Base-by-base conservation (phyloP, 106 monocot genomes). In the Posidonia australis region DNA sequence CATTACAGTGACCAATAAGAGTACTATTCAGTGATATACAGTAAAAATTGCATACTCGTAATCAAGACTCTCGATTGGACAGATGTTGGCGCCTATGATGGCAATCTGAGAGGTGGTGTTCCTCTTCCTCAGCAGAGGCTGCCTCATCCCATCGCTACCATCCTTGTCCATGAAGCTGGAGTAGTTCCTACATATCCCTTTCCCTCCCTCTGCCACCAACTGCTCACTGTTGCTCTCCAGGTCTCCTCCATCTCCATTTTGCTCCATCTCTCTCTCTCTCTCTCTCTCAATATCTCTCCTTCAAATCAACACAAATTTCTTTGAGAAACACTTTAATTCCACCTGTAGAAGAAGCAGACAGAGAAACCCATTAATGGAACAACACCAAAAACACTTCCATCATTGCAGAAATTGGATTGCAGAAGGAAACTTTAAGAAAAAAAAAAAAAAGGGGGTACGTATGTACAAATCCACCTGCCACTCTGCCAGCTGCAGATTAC, bases 101-200 rank as follows among this genome's bases (percentile, higher is more conserved):
- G 90, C 90, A 20, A 83, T 83, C 83, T 90, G 90, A 13, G 90
- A 90, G 44, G 90, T 86, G 51, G 83, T 83, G 65, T 90, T 90
- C 43, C 64, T 61, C 70, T 69, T 81, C 44, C 78, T 54, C 62
- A 81, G 71, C 49, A 74, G 67, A 9, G 80, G 86, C 72, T 72
- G 60, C 43, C 28, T 26, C 28, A 29, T 26, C 17, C 58, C 58
- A 58, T 58, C 58, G 5, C 16, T 65, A 32, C 43, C 54, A 5
- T 26, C 68, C 26, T 71, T 30, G 12, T 70, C 73, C 27, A 18
- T 58, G 21, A 65, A 63, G 44, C 58, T 56, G 32, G 82, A 79
- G 13, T 60, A 70, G 42, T 82, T 79, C 85, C 12, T 78, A 27
- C 51, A 49, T 14, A 19, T 17, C 49, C 49, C 13, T 49, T 19